A percentile compares a stretch with the other conserved stretches of the same genome.
Evolutionary conservation across 305 asterid genomes (phyloP).

Genomic region (Andrographis paniculata): DNA sequence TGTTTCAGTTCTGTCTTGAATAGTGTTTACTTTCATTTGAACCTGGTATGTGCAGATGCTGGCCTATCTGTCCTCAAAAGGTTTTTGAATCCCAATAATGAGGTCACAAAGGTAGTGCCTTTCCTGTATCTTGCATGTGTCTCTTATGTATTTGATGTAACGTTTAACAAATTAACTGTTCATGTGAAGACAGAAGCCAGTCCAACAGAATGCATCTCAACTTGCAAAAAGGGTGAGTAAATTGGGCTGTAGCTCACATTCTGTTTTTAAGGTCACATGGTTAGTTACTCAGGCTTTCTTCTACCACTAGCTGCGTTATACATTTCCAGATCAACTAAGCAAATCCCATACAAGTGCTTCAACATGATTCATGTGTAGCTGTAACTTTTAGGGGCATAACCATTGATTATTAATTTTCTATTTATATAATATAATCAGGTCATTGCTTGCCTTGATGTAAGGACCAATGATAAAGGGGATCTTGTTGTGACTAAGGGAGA

Average conservation of each 20-base stretch:
- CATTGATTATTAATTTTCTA: constrained; percentile 8
- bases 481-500: constrained; percentile 98
- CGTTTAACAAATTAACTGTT: constrained; percentile 37
- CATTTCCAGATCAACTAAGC: too few species aligned
- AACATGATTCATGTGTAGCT: not conserved
- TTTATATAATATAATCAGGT: constrained; percentile 41
- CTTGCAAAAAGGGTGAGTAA: constrained; percentile 90
- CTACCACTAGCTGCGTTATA: too few species aligned
- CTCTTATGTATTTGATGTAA: constrained; percentile 10
- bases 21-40: constrained; percentile 14
- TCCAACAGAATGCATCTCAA: constrained; percentile 63
- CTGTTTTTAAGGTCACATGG: not conserved
- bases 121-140: constrained; percentile 16
- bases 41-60: constrained; percentile 45
- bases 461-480: constrained; percentile 85
- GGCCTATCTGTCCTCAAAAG: constrained; percentile 86
- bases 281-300: too few species aligned
- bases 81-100: constrained; percentile 57
- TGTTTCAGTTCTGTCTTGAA: constrained; percentile 1
- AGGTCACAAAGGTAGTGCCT: constrained; percentile 44
- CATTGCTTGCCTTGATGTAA: constrained; percentile 97
- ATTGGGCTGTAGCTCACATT: constrained; percentile 12
- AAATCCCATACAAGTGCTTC: not conserved
- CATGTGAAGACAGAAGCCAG: constrained; percentile 69
- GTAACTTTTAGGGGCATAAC: not conserved